These are phyloP conservation scores for Diutina siamensis DNA, from an alignment of 1,139 yeast species.

Conservation along the genomic window DNA sequence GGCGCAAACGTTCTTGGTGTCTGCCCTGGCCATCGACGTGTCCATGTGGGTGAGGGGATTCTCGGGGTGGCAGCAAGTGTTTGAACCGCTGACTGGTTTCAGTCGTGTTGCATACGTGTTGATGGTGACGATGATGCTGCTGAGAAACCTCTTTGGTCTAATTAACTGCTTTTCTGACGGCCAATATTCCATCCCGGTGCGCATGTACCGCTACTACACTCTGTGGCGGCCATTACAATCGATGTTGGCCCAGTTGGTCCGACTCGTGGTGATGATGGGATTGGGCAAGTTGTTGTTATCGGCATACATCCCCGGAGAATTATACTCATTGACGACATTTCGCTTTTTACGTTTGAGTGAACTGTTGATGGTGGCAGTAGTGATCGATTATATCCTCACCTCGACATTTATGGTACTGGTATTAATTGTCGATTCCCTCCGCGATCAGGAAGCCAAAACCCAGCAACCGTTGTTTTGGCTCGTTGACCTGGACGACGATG, in stretches of 20 bases:
- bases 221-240: neutral
- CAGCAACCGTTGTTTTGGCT: neutral
- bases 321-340: neutral
- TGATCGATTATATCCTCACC: constrained; percentile 49
- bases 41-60: constrained; percentile 13
- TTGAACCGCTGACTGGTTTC: constrained; percentile 21
- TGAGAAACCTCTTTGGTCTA: neutral
- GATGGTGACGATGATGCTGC: constrained; percentile 13
- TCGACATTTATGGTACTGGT: constrained; percentile 54
- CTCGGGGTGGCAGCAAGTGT: constrained; percentile 18
- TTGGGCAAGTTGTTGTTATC: neutral
- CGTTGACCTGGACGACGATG: neutral
- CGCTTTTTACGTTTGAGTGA: neutral
- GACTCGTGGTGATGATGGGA: neutral
- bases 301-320: neutral
- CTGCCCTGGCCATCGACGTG: constrained; percentile 39
- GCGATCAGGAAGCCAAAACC: neutral
- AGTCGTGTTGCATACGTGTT: constrained; percentile 18
- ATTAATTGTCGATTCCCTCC: constrained; percentile 45
- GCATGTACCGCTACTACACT: neutral
- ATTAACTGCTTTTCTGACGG: neutral
- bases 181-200: neutral
- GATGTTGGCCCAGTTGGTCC: neutral
- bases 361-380: constrained; percentile 18
- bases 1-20: constrained; percentile 37